These are phyloP conservation scores for Vicia sativa DNA, from an alignment of 306 rosid species.

Conservation along the genomic window DNA sequence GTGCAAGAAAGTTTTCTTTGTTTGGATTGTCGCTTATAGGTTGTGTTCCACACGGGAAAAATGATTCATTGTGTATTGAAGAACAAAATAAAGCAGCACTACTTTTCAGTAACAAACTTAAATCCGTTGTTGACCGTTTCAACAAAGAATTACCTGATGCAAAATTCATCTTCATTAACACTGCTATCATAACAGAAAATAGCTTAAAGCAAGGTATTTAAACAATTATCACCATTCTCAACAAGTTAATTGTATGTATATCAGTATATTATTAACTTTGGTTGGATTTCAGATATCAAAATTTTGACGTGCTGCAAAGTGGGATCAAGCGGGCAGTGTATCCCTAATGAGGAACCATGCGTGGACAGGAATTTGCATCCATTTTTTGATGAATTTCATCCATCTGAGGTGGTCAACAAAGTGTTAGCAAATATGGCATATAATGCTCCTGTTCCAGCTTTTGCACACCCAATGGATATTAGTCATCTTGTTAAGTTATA, in stretches of 20 bases:
- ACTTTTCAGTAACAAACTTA: constrained; percentile 51
- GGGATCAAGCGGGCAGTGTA: constrained; percentile 36
- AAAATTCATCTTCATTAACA: constrained; percentile 40
- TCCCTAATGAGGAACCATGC: constrained; percentile 37
- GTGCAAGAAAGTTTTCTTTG: constrained; percentile 67
- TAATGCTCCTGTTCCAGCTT: constrained; percentile 8
- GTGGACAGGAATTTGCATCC: background rate
- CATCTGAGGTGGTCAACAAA: constrained; percentile 34
- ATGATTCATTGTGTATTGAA: constrained; percentile 50
- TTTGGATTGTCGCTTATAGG: constrained; percentile 54
- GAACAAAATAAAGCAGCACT: constrained; percentile 35
- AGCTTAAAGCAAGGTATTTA: constrained; percentile 15
- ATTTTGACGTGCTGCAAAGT: constrained; percentile 39
- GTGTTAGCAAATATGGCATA: constrained; percentile 28
- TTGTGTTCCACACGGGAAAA: constrained; percentile 56
- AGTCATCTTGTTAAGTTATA: constrained; percentile 35
- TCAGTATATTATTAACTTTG: constrained; percentile 9
- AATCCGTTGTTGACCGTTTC: constrained; percentile 38
- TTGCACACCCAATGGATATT: constrained; percentile 44
- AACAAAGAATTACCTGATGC: constrained; percentile 44
- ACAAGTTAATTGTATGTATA: background rate
- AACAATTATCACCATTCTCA: background rate
- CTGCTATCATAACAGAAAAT: background rate
- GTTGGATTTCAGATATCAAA: constrained; percentile 19
- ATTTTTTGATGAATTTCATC: constrained; percentile 55